Conservation (phyloP, 2,329 filamentous ascomycete species). For the Aspergillus jensenii region DNA sequence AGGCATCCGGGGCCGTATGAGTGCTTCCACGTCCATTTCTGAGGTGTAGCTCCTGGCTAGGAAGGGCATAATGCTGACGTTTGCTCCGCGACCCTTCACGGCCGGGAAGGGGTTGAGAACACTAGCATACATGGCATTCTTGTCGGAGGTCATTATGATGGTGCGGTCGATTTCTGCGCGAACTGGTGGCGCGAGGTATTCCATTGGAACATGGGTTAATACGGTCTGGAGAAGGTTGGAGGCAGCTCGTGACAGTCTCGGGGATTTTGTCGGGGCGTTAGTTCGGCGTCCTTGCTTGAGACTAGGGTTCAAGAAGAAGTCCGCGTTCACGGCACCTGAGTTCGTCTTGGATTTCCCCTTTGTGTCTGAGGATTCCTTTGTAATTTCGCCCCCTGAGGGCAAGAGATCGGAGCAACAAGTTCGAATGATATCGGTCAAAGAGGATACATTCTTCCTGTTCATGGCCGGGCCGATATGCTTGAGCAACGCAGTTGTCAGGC, state of each 20-base stretch:
- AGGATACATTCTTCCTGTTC: slow-evolving; percentile 63
- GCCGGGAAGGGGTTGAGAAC: slow-evolving; percentile 74
- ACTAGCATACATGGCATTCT: slow-evolving; percentile 75
- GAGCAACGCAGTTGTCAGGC: slow-evolving; percentile 59
- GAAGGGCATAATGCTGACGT: slow-evolving; percentile 77
- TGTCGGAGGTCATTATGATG: slow-evolving; percentile 68
- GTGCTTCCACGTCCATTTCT: slow-evolving; percentile 67
- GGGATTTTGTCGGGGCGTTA: slow-evolving; percentile 19
- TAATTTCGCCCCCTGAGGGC: slow-evolving; percentile 44
- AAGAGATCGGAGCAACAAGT: slow-evolving; percentile 75
- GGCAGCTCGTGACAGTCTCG: slow-evolving; percentile 58
- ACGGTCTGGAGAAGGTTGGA: slow-evolving; percentile 61
- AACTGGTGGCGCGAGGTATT: slow-evolving; percentile 67
- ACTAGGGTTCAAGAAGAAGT: slow-evolving; percentile 64
- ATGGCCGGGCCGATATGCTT: slow-evolving; percentile 64
- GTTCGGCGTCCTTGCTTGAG: slow-evolving; percentile 28
- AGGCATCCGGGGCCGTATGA: slow-evolving; percentile 59
- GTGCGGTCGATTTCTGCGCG: slow-evolving; percentile 78
- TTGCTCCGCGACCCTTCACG: slow-evolving; percentile 60
- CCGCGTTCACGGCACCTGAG: slow-evolving; percentile 57
- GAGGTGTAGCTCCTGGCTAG: slow-evolving; percentile 65
- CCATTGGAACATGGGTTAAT: slow-evolving; percentile 64
- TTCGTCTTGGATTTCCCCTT: slow-evolving; percentile 42
- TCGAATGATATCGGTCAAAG: slow-evolving; percentile 62
- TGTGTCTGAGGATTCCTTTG: slow-evolving; percentile 36